phyloP scores from a whole-genome alignment of 2,329 filamentous ascomycete species.

The Talaromyces funiculosus region DNA sequence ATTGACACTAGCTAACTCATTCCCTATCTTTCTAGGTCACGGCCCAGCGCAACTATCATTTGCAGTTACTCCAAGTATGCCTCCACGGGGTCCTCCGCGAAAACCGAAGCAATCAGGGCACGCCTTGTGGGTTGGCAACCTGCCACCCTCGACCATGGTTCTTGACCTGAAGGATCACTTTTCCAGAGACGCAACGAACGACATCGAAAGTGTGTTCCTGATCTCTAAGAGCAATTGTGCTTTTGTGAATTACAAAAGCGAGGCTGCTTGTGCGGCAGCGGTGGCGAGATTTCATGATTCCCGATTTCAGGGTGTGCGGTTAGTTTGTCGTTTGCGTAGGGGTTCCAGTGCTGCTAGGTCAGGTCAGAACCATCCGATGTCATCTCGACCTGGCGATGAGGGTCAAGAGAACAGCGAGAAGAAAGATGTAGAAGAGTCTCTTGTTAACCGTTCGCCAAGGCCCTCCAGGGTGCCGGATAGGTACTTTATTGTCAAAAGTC shows the following conservation, averaged over 20 bases:
- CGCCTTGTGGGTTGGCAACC: slow-evolving; percentile 92
- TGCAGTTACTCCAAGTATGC: slow-evolving; percentile 30
- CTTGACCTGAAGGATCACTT: slow-evolving; percentile 87
- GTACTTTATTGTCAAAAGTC: slow-evolving; percentile 88
- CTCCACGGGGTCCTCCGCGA: slow-evolving; percentile 58
- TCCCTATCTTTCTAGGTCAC: background rate
- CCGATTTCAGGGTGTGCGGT: slow-evolving; percentile 73
- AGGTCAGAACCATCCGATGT: slow-evolving; percentile 29
- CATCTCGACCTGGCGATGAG: slow-evolving; percentile 24
- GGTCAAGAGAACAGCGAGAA: slow-evolving; percentile 17
- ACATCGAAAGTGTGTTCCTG: slow-evolving; percentile 83
- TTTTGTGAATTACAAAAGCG: slow-evolving; percentile 89
- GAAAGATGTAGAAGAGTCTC: background rate
- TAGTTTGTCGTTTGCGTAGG: slow-evolving; percentile 76
- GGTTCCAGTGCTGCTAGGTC: slow-evolving; percentile 41
- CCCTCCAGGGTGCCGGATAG: slow-evolving; percentile 55
- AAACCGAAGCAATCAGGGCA: slow-evolving; percentile 70
- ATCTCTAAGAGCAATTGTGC: slow-evolving; percentile 97
- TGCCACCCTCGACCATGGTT: slow-evolving; percentile 76
- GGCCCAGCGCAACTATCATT: background rate
- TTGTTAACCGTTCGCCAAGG: background rate
- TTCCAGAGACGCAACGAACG: slow-evolving; percentile 65
- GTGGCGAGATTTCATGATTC: slow-evolving; percentile 86
- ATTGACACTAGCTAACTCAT: background rate
- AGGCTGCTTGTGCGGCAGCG: slow-evolving; percentile 66